phyloP scores from a whole-genome alignment of 2,329 filamentous ascomycete species.

The Aspergillus pseudotamarii region DNA sequence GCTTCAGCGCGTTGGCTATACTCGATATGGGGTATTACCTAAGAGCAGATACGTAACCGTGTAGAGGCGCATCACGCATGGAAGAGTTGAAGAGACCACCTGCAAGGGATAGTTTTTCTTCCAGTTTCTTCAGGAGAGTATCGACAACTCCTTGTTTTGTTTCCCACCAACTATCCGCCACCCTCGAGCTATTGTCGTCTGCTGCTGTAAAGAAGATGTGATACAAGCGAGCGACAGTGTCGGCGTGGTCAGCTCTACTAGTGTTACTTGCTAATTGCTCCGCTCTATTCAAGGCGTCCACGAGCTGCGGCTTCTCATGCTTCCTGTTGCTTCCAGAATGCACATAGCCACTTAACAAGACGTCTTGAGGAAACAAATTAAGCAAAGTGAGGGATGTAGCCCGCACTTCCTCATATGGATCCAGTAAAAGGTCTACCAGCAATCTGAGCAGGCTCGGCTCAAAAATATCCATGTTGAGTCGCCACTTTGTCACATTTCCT shows the following conservation, averaged over 20 bases:
- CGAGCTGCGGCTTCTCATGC: slow-evolving; percentile 27
- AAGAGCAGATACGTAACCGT: slow-evolving; percentile 70
- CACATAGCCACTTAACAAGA: slow-evolving; percentile 25
- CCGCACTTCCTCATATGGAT: slow-evolving; percentile 92
- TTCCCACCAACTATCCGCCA: slow-evolving; percentile 30
- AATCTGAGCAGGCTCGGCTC: slow-evolving; percentile 49
- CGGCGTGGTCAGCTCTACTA: slow-evolving; percentile 86
- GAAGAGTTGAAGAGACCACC: slow-evolving; percentile 67
- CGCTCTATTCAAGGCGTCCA: slow-evolving; percentile 36
- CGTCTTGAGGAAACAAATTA: slow-evolving; percentile 36
- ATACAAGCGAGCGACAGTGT: slow-evolving; percentile 80
- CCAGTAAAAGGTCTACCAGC: slow-evolving; percentile 77
- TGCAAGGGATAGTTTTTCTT: slow-evolving; percentile 66
- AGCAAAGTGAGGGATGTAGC: slow-evolving; percentile 54
- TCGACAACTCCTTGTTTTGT: slow-evolving; percentile 56
- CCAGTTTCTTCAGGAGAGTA: slow-evolving; percentile 62
- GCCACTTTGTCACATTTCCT: slow-evolving; percentile 53
- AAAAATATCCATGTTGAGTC: slow-evolving; percentile 51
- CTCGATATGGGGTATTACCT: slow-evolving; percentile 46
- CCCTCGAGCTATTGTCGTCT: slow-evolving; percentile 32
- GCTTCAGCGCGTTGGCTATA: not conserved
- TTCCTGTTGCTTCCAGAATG: slow-evolving; percentile 18
- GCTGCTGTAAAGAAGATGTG: slow-evolving; percentile 68
- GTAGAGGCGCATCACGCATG: slow-evolving; percentile 67
- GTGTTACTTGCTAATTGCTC: slow-evolving; percentile 56